Evolutionary conservation across 2,329 filamentous ascomycete genomes (phyloP), one percentile per base, ranked within the genome.

Genomic region (Cladosporium sp.): DNA sequence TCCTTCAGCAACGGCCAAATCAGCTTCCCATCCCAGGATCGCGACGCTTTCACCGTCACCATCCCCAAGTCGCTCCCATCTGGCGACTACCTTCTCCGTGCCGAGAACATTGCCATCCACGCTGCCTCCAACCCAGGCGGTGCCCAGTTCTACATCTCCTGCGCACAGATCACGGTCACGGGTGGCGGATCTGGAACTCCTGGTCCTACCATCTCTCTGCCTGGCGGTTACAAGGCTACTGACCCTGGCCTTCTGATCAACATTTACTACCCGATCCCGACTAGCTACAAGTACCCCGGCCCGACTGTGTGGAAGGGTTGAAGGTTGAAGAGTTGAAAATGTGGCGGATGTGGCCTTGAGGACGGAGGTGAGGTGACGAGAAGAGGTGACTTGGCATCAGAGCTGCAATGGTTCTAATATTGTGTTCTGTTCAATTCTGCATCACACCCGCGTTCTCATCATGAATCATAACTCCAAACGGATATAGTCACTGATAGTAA

Each of bases 81-180:
- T 0, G 85, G 84, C 57, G 78, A 86, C 58, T 86, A 86, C 70
- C 80, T 87, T n/a, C 75, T 87, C 71, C 80, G 85, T 41, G 81
- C 82, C 28, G 84, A 87, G 77, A 79, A 83, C 34, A 78, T 86
- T 55, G 84, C 84, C 10, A 77, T 86, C 49, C 84, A 86, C 74
- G 83, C 84, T 21, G 84, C 83, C 18, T 61, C 59, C 28, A 55
- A 51, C 28, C 32, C 54, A 1, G 55, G 61, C 7, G 74, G 83
- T 68, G 77, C 78, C 18, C 77, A 80, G 63, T 76, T 79, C 67
- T 80, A 80, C 63, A 71, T 78, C 64, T 74, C 73, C 15, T 80
- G 77, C 68, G 68, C 67, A 11, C 68, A 70, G 36, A 66, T 70
- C 52, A 67, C 65, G 34, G 67, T 70, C 24, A 61, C 64, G 10